Evolutionary conservation across 2,329 filamentous ascomycete species (phyloP), one percentile per base, ranked within the genome.

Genomic region (Teratosphaeria epicoccoides): DNA sequence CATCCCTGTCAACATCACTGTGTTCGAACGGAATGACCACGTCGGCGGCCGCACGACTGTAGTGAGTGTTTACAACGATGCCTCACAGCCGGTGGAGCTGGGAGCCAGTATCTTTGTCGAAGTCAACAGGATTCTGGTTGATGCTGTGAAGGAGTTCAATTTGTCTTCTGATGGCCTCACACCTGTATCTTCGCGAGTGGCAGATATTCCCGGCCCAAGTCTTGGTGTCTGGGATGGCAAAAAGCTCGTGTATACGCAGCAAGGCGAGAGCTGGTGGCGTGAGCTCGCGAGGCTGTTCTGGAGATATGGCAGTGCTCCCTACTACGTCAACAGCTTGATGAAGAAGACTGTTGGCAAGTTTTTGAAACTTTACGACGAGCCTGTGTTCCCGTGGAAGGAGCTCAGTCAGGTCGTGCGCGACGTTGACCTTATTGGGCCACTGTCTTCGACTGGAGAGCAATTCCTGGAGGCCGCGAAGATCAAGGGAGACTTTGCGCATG

Each of bases 91-190:
- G 1, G 79, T 95, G 29, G 93, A 98, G 68, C 75, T 97, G 1
- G 93, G 93, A 14, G 93, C 87, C 10, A 91, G 85, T 55, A 95
- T 97, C 61, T 98, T 97, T 65, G 87, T 97, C 44, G 68, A 84
- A 47, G 79, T 85, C 43, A 98, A 97, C 64, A 74, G 82, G 37
- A 95, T 95, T 61, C 77, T 98, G 37, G 80, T 83, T 61, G 83
- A 86, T 50, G 85, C 89, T 0, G 82, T 80, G 6, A 70, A 78
- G 26, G 76, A 80, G 12, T 89, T 95, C 64, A 80, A 80, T n/a
- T 80, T 98, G 3, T 71, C 73, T 0, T 71, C 81, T 2, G 68
- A 71, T 26, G 33, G 33, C 14, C 24, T 48, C 11, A 29, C 46
- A 3, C 10, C 14, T 24, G 10, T 12, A 12, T 12, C 24, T 7